Percentiles rank a stretch among this genome's conserved stretches.
Evolutionary conservation across 2,329 filamentous ascomycete species (phyloP).

Genomic region (Hirsutella minnesotensis): DNA sequence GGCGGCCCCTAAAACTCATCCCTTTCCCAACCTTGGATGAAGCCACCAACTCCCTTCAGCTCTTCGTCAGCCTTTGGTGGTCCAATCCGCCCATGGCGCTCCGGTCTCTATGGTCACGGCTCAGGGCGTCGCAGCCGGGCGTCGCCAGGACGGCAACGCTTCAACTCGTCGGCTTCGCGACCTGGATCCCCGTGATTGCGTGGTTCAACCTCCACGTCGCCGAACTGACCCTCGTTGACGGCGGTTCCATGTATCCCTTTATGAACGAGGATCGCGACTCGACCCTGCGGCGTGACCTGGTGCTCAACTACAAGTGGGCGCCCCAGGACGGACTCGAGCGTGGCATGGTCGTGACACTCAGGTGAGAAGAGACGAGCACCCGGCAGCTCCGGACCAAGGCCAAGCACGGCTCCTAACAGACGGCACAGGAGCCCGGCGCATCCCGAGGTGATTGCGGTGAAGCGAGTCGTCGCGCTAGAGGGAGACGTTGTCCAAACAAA

Average conservation of each 20-base stretch:
- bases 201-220: slow-evolving; percentile 51
- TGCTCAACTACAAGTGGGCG: slow-evolving; percentile 47
- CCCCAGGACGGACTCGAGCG: slow-evolving; percentile 46
- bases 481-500: slow-evolving; percentile 65
- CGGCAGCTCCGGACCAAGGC: background rate
- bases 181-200: slow-evolving; percentile 50
- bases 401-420: background rate
- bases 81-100: slow-evolving; percentile 16
- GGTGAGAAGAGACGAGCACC: slow-evolving; percentile 29
- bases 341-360: slow-evolving; percentile 65
- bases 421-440: slow-evolving; percentile 52
- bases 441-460: slow-evolving; percentile 60
- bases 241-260: slow-evolving; percentile 66
- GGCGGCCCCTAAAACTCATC: no score
- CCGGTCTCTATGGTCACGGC: slow-evolving; percentile 23
- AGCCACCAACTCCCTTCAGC: no score
- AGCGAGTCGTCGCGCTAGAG: slow-evolving; percentile 70
- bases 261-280: slow-evolving; percentile 56
- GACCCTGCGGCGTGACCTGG: slow-evolving; percentile 40
- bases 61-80: background rate
- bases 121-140: slow-evolving; percentile 9
- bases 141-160: slow-evolving; percentile 24
- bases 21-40: no score
- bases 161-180: slow-evolving; percentile 39
- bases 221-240: slow-evolving; percentile 44